A percentile compares a stretch with the other conserved stretches of the same genome.
Evolutionary conservation across 2,329 filamentous ascomycete species (phyloP).

Genomic region (Helotiales sp.): DNA sequence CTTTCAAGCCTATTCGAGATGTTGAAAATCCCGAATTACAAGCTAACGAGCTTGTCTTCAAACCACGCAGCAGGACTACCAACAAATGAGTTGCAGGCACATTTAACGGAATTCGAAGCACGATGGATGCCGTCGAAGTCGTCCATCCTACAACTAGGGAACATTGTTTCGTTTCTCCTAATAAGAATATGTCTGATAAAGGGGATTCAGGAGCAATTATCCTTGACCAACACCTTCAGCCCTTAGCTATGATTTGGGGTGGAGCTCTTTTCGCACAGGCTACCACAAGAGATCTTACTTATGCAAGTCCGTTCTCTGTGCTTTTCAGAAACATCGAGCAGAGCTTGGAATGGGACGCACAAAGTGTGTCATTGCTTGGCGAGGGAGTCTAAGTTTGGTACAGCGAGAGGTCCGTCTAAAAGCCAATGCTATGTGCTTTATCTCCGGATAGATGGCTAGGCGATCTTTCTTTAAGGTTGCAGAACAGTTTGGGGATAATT

Average conservation of each 20-base stretch:
- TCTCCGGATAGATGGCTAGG: no score
- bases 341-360: background rate
- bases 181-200: background rate
- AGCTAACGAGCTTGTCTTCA: background rate
- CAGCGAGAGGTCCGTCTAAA: no score
- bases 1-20: background rate
- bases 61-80: background rate
- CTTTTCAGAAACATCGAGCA: background rate
- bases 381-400: no score
- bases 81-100: background rate
- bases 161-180: background rate
- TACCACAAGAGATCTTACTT: background rate
- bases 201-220: background rate
- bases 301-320: background rate
- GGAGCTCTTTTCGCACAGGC: background rate
- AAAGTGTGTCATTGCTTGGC: background rate
- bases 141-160: background rate
- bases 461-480: no score
- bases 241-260: background rate
- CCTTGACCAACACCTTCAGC: background rate
- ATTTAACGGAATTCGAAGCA: background rate
- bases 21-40: background rate
- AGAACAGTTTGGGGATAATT: no score
- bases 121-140: background rate
- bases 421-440: no score